These are phyloP conservation scores for Dissophora globulifera DNA, from an alignment of 192 early-diverging fungal genomes.

Conservation along the genomic window DNA sequence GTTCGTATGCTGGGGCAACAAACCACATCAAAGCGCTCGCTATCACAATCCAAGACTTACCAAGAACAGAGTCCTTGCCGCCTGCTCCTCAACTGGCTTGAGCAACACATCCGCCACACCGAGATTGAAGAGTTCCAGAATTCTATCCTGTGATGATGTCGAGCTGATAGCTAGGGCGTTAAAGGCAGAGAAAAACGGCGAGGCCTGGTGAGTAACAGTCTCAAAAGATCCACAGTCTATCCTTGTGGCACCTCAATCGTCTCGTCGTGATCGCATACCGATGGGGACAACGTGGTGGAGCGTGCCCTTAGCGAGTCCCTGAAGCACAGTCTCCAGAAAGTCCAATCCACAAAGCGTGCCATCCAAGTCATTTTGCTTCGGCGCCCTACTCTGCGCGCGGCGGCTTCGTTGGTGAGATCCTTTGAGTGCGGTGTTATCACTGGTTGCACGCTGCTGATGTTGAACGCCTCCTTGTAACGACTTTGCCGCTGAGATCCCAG, in stretches of 20 bases:
- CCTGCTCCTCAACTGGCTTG: conserved; percentile 62
- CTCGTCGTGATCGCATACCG: conserved; percentile 22
- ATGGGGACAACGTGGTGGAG: conserved; percentile 50
- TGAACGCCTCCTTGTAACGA: conserved; percentile 14
- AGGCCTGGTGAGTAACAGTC: no score
- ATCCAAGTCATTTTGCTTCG: not conserved
- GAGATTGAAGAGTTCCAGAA: conserved; percentile 59
- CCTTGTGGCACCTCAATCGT: no score
- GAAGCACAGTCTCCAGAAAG: conserved; percentile 40
- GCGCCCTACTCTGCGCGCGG: conserved; percentile 2
- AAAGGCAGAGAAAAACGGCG: not conserved
- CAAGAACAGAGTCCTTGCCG: conserved; percentile 64
- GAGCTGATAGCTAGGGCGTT: conserved; percentile 37
- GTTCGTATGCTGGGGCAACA: not conserved
- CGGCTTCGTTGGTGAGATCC: conserved; percentile 5
- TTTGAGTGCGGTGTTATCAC: conserved; percentile 20
- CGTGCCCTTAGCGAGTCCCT: conserved; percentile 37
- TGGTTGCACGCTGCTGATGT: conserved; percentile 25
- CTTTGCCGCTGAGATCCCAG: not conserved
- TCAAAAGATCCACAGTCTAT: no score
- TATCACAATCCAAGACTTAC: conserved; percentile 44
- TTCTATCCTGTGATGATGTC: conserved; percentile 48
- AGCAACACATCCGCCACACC: conserved; percentile 67
- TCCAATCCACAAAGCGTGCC: conserved; percentile 29
- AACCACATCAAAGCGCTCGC: not conserved